Evolutionary conservation across 306 rosid species (phyloP).

Genomic region (Sicyos edulis): DNA sequence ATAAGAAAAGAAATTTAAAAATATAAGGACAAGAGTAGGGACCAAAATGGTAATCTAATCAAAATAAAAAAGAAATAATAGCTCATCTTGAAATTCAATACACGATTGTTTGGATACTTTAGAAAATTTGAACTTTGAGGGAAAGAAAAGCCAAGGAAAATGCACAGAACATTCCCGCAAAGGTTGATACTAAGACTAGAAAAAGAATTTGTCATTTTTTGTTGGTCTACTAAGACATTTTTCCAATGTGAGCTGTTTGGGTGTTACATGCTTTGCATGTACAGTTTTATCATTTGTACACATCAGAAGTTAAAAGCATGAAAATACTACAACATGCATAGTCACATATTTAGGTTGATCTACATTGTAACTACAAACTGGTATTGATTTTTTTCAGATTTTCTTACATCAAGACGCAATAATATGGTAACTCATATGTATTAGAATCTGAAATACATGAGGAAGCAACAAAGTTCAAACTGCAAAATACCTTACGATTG

Average conservation of each 20-base stretch:
- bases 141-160: not conserved
- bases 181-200: not conserved
- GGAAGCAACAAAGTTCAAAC: constrained; percentile 1
- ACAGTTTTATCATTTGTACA: not conserved
- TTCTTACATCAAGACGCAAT: not conserved
- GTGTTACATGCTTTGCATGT: not conserved
- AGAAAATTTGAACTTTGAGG: not conserved
- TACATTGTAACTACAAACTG: not conserved
- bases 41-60: no score
- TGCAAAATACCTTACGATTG: constrained; percentile 60
- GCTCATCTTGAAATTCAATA: not conserved
- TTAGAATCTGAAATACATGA: not conserved
- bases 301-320: not conserved
- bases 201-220: not conserved
- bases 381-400: not conserved
- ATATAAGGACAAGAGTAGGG: no score
- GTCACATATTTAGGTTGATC: not conserved
- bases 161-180: not conserved
- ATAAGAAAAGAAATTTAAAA: no score
- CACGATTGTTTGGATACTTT: constrained; percentile 1
- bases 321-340: not conserved
- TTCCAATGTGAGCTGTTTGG: not conserved
- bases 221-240: not conserved
- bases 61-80: not conserved
- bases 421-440: not conserved